Conservation (phyloP, 2,329 filamentous ascomycete genomes). For the Myriosclerotinia scirpicola region DNA sequence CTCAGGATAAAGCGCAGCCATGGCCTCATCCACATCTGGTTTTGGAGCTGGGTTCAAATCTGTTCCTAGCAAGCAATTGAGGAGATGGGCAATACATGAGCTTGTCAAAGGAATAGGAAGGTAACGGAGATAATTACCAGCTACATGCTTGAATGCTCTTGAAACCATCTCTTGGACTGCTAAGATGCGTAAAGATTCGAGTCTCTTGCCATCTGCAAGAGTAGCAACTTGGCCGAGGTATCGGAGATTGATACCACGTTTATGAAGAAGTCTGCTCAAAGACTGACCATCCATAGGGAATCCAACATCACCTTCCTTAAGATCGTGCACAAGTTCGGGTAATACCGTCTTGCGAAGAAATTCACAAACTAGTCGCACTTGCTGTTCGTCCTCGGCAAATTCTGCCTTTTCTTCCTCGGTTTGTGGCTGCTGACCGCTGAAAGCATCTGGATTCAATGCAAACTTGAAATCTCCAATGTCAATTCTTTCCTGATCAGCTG, state of each 20-base stretch:
- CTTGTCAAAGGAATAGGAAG: constrained; percentile 79
- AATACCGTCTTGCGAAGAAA: constrained; percentile 76
- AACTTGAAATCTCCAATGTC: constrained; percentile 87
- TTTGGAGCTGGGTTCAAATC: constrained; percentile 74
- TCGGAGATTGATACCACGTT: constrained; percentile 93
- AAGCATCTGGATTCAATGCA: constrained; percentile 90
- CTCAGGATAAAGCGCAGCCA: constrained; percentile 77
- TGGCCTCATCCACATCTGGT: constrained; percentile 71
- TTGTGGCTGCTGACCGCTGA: constrained; percentile 87
- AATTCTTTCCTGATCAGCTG: constrained; percentile 58
- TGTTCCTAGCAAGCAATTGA: constrained; percentile 88
- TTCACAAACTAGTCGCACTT: constrained; percentile 80
- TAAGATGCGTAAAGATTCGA: constrained; percentile 75
- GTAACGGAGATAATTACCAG: constrained; percentile 74
- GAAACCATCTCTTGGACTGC: constrained; percentile 89
- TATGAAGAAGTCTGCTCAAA: constrained; percentile 83
- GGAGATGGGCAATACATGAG: constrained; percentile 76
- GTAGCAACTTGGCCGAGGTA: constrained; percentile 86
- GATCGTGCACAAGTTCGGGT: constrained; percentile 80
- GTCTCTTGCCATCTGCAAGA: constrained; percentile 66
- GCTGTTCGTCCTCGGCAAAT: constrained; percentile 79
- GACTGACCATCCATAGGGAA: constrained; percentile 99
- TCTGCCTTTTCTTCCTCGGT: constrained; percentile 87
- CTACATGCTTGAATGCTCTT: constrained; percentile 93
- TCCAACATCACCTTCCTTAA: constrained; percentile 88